Evolutionary conservation across 1,139 yeast species (phyloP).

Genomic region (Spencermartinsiella ligniputridi): DNA sequence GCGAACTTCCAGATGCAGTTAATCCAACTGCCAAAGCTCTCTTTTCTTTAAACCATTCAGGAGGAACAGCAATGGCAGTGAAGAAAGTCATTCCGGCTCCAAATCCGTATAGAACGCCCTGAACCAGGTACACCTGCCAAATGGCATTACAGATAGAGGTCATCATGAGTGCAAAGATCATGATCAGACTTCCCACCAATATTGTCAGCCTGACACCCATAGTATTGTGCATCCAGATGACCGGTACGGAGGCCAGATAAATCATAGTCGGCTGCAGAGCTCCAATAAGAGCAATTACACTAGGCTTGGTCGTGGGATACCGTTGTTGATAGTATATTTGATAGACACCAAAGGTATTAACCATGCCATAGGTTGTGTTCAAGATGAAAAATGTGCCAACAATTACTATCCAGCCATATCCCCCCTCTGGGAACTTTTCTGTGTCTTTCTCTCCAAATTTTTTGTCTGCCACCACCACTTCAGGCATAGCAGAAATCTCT

Average conservation of each 20-base stretch:
- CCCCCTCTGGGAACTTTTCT: slow-evolving; percentile 29
- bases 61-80: slow-evolving; percentile 25
- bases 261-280: slow-evolving; percentile 45
- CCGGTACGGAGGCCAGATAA: slow-evolving; percentile 44
- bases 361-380: slow-evolving; percentile 41
- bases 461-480: background rate
- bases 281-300: slow-evolving; percentile 47
- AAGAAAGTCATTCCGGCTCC: slow-evolving; percentile 37
- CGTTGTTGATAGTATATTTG: slow-evolving; percentile 49
- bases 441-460: slow-evolving; percentile 21
- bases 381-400: slow-evolving; percentile 25
- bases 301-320: slow-evolving; percentile 40
- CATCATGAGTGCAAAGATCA: slow-evolving; percentile 46
- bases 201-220: slow-evolving; percentile 28
- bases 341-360: slow-evolving; percentile 54
- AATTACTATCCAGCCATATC: slow-evolving; percentile 30
- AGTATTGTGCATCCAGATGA: slow-evolving; percentile 52
- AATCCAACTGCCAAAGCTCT: slow-evolving; percentile 57
- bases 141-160: slow-evolving; percentile 47
- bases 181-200: slow-evolving; percentile 44
- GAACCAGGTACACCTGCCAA: slow-evolving; percentile 52
- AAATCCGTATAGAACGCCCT: slow-evolving; percentile 50
- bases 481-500: background rate
- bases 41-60: slow-evolving; percentile 50
- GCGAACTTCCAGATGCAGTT: slow-evolving; percentile 56